Evolutionary conservation across 2,329 filamentous ascomycete species (phyloP).

Genomic region (Lanzia echinophila): DNA sequence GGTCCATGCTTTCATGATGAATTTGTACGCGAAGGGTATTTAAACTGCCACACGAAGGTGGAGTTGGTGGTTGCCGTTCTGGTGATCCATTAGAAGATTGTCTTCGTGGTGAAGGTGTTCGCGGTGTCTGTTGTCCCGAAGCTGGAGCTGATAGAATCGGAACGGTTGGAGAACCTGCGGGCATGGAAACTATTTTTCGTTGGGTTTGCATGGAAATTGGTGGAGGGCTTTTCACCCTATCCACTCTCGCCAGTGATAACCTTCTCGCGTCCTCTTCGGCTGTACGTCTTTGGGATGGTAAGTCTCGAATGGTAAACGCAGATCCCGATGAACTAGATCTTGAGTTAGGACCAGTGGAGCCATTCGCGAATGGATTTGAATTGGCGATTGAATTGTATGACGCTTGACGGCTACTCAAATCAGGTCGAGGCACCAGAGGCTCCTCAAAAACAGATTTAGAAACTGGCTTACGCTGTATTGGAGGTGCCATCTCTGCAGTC

Average conservation of each 20-base stretch:
- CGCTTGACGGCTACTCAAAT: background rate
- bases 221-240: background rate
- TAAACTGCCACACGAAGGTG: background rate
- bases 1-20: background rate
- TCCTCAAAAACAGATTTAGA: background rate
- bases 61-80: background rate
- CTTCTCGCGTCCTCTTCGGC: slow-evolving; percentile 3
- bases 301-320: slow-evolving; percentile 7
- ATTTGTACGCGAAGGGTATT: background rate
- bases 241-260: slow-evolving; percentile 5
- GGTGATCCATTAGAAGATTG: background rate
- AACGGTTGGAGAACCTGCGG: background rate
- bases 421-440: background rate
- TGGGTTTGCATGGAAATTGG: slow-evolving; percentile 17
- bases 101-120: background rate
- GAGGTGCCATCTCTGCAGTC: slow-evolving; percentile 14
- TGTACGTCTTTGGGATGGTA: slow-evolving; percentile 8
- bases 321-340: slow-evolving; percentile 6
- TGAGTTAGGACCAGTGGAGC: background rate
- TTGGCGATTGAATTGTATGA: slow-evolving; percentile 1
- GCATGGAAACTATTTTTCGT: slow-evolving; percentile 1
- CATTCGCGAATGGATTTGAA: background rate
- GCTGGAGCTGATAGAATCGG: background rate
- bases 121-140: background rate
- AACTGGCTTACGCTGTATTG: background rate